phyloP scores from a whole-genome alignment of 345 rosid species.

The Kandelia obovata region DNA sequence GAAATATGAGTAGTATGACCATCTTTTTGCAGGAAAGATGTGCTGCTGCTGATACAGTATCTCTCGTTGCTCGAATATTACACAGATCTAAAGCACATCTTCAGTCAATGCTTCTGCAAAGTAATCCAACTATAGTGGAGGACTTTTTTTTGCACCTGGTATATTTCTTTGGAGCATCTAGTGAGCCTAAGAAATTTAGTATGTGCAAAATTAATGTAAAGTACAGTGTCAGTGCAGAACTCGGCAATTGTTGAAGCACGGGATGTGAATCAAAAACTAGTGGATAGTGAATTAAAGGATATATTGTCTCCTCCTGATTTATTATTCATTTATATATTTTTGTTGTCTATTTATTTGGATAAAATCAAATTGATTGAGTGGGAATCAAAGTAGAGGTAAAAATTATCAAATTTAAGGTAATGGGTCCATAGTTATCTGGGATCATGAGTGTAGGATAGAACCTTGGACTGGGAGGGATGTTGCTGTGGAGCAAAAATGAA shows the following conservation, averaged over 20 bases:
- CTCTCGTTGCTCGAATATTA: slow-evolving; percentile 81
- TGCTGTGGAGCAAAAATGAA: no score
- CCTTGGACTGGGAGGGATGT: no score
- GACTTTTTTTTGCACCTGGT: slow-evolving; percentile 83
- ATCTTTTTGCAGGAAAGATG: slow-evolving; percentile 87
- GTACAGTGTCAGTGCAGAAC: no score
- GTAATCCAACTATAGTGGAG: slow-evolving; percentile 73
- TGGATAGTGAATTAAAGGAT: no score
- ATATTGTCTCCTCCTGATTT: no score
- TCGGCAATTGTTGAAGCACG: no score
- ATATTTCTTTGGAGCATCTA: slow-evolving; percentile 21
- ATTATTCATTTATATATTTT: not conserved
- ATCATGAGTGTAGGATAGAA: no score
- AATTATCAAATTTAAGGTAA: no score
- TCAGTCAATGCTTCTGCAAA: slow-evolving; percentile 86
- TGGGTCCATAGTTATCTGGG: no score
- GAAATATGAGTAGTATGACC: slow-evolving; percentile 16
- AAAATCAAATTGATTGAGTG: not conserved
- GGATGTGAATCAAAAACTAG: not conserved
- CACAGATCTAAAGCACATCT: slow-evolving; percentile 87
- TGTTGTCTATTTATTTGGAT: not conserved
- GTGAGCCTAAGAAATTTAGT: not conserved
- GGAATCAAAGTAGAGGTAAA: no score
- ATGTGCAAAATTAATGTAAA: no score
- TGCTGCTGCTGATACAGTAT: slow-evolving; percentile 68